These are phyloP conservation scores for Pythium aristosporum DNA, from an alignment of 352 stramenopile species.

Conservation along the genomic window DNA sequence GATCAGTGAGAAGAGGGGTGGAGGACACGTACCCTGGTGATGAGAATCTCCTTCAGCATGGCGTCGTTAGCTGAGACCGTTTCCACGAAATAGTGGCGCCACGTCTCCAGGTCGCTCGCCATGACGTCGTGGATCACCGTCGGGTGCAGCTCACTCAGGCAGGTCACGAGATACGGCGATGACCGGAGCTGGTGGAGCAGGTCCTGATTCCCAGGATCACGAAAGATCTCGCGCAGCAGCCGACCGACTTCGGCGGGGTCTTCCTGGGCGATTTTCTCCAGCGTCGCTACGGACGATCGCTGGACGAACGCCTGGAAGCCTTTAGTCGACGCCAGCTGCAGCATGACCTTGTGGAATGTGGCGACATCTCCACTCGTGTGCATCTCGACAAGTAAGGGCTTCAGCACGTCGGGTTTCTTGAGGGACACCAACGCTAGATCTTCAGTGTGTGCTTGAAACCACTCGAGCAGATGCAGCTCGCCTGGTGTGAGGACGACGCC, in stretches of 20 bases:
- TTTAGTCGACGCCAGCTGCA: conserved; percentile 52
- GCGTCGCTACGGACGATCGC: conserved; percentile 41
- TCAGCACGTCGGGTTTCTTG: conserved; percentile 51
- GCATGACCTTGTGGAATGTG: conserved; percentile 65
- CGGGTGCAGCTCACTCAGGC: conserved; percentile 60
- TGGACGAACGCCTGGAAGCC: conserved; percentile 64
- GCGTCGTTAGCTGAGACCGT: conserved; percentile 47
- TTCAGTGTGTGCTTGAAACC: conserved; percentile 53
- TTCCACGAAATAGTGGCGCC: conserved; percentile 69
- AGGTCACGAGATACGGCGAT: conserved; percentile 57
- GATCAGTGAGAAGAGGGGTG: neutral
- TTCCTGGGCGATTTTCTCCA: conserved; percentile 61
- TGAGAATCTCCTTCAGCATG: conserved; percentile 52
- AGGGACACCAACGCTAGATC: conserved; percentile 58
- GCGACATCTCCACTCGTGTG: conserved; percentile 45
- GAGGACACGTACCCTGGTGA: conserved; percentile 31
- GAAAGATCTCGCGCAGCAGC: conserved; percentile 57
- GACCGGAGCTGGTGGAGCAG: conserved; percentile 50
- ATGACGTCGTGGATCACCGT: conserved; percentile 67
- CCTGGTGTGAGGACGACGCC: neutral
- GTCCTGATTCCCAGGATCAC: conserved; percentile 39
- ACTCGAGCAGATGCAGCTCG: conserved; percentile 44
- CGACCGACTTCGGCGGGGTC: conserved; percentile 49
- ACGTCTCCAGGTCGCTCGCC: conserved; percentile 54
- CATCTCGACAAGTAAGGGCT: conserved; percentile 67